Base-by-base conservation (phyloP, 1,139 yeast genomes). In the Insectozyma bohioensis region DNA sequence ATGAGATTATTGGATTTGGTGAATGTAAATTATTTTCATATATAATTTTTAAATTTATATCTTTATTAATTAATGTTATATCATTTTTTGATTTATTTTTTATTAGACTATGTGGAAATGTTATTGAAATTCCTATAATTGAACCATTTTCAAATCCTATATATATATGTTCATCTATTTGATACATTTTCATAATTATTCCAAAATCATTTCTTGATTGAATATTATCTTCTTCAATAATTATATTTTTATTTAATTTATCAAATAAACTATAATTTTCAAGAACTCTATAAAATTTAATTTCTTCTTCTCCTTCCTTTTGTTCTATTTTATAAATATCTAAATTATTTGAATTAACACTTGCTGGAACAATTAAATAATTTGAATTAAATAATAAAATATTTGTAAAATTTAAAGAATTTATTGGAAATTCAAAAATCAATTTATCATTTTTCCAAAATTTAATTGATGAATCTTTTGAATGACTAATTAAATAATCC, bases 131-230 rank as follows among this genome's bases (percentile, higher is more conserved):
- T 0, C 67, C 66, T 2, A 65, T 42, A 6, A 78, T 52, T 41
- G 69, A 72, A 0, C 85, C 85, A 7, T 80, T 75, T 48, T 79
- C 85, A 49, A 63, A 78, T 0, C 83, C 85, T 9, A 76, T 51
- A 24, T 56, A 58, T 16, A 78, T 50, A 7, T 24, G 24, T n/a
- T 48, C 37, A n/a, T 46, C 41, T 1, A 66, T 43, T 54, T 69
- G 65, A 1, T 61, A 40, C 24, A 70, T 41, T 37, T 57, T 67
- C 85, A 79, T 79, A 26, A 78, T 64, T 8, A 77, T 75, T 1
- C 85, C 85, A 37, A 67, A 64, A 21, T 70, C 63, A 16, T 56
- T 63, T 27, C 72, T 39, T 13, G 33, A 34, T 5, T 37, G 33
- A 3, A 45, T 42, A 23, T 43, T 35, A n/a, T 47, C 46, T 6